Percentiles rank a stretch among this genome's conserved stretches.
Conservation (phyloP, 257 asterid genomes). For the Primulina tabacum region DNA sequence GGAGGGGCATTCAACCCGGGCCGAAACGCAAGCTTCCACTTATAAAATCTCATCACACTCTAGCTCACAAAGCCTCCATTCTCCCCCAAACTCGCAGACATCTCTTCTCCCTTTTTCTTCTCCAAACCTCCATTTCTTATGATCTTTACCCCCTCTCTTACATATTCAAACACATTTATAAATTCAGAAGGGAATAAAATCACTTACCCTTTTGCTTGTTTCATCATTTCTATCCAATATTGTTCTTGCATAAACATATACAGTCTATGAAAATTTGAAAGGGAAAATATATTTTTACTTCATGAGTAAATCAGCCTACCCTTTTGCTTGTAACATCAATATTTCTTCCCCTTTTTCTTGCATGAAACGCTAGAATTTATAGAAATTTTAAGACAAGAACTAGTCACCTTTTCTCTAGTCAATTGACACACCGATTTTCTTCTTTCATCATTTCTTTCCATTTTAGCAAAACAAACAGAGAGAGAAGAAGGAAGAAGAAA, state of each 20-base stretch:
- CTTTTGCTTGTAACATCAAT: neutral
- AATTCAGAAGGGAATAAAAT: neutral
- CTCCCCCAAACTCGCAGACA: conserved; percentile 27
- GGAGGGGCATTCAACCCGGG: conserved; percentile 59
- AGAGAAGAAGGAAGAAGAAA: neutral
- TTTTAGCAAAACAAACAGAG: neutral
- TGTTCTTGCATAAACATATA: neutral
- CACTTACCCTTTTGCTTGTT: neutral
- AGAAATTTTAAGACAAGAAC: neutral
- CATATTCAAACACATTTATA: neutral
- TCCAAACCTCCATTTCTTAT: conserved; percentile 8
- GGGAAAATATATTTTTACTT: neutral
- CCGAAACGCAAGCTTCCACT: conserved; percentile 55
- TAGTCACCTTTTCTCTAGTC: neutral
- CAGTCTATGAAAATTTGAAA: neutral
- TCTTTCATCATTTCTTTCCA: conserved; percentile 12
- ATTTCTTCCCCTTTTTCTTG: neutral
- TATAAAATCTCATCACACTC: conserved; percentile 50
- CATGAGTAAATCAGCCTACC: neutral
- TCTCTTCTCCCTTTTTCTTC: conserved; percentile 6
- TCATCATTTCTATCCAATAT: neutral
- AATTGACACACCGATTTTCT: neutral
- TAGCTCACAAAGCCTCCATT: conserved; percentile 34
- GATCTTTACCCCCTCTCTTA: conserved; percentile 11
- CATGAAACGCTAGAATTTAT: neutral